A percentile compares a stretch with the other conserved stretches of the same genome.
phyloP scores from a whole-genome alignment of 345 rosid species.

The Lepidium sativum region DNA sequence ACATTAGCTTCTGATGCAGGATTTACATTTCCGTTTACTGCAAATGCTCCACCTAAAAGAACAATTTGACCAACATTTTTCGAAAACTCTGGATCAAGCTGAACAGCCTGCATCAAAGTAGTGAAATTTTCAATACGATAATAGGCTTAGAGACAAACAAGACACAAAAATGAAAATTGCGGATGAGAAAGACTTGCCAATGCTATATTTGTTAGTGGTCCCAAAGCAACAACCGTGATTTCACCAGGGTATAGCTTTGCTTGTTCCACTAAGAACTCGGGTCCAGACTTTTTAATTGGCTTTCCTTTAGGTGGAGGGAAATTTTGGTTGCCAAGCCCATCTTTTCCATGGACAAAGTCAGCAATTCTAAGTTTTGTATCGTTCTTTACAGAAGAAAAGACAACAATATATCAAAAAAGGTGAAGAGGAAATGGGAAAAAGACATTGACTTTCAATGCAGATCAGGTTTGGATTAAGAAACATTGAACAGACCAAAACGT shows the following conservation, averaged over 20 bases:
- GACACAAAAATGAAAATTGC: neutral
- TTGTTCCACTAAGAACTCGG: slow-evolving; percentile 73
- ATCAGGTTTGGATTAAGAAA: too few species aligned
- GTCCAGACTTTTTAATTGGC: slow-evolving; percentile 61
- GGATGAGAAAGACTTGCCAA: slow-evolving; percentile 39
- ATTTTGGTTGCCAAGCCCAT: slow-evolving; percentile 95
- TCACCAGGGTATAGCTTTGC: slow-evolving; percentile 71
- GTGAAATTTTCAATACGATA: neutral
- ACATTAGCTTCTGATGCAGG: slow-evolving; percentile 98
- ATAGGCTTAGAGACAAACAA: neutral
- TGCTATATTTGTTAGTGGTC: slow-evolving; percentile 86
- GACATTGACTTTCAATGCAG: neutral
- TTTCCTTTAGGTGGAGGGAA: slow-evolving; percentile 79
- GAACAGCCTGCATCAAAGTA: slow-evolving; percentile 50
- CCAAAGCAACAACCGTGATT: slow-evolving; percentile 87
- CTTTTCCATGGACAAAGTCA: slow-evolving; percentile 88
- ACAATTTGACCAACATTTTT: slow-evolving; percentile 74
- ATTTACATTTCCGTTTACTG: slow-evolving; percentile 90
- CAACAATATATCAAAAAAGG: neutral
- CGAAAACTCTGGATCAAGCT: slow-evolving; percentile 69
- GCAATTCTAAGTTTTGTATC: slow-evolving; percentile 79
- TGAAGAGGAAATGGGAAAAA: neutral
- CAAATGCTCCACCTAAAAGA: slow-evolving; percentile 90
- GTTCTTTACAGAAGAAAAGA: slow-evolving; percentile 36
- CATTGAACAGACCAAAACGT: too few species aligned